Percentiles rank a stretch among this genome's conserved stretches.
Conservation (phyloP, 768 basidiomycete species). For the Russula griseocarnosa region DNA sequence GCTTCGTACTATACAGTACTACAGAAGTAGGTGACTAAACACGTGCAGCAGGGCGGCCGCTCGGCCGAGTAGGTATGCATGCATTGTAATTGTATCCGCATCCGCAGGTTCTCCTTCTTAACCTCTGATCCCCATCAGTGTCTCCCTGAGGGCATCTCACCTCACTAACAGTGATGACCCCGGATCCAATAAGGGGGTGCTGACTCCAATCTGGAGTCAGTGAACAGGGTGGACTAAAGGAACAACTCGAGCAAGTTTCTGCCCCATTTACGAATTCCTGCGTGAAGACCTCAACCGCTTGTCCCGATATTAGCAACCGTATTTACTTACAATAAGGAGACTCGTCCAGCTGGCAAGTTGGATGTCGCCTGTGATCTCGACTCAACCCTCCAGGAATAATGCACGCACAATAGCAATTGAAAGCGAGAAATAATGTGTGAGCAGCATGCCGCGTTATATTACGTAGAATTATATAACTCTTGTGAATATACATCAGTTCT, state of each 20-base stretch:
- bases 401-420: background rate
- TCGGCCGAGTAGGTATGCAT: no score
- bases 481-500: background rate
- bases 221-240: background rate
- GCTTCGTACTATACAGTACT: background rate
- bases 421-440: background rate
- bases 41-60: no score
- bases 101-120: no score
- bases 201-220: background rate
- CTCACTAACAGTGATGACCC: background rate
- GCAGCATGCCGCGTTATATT: background rate
- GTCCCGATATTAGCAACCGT: background rate
- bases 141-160: no score
- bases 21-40: no score
- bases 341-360: background rate
- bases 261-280: no score
- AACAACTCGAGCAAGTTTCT: background rate
- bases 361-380: background rate
- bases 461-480: background rate
- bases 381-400: background rate
- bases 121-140: no score
- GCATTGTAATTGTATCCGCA: no score
- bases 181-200: background rate
- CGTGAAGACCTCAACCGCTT: background rate
- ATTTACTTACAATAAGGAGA: background rate